phyloP scores from a whole-genome alignment of 208 protist species.

The Wallacemonas sp. region DNA sequence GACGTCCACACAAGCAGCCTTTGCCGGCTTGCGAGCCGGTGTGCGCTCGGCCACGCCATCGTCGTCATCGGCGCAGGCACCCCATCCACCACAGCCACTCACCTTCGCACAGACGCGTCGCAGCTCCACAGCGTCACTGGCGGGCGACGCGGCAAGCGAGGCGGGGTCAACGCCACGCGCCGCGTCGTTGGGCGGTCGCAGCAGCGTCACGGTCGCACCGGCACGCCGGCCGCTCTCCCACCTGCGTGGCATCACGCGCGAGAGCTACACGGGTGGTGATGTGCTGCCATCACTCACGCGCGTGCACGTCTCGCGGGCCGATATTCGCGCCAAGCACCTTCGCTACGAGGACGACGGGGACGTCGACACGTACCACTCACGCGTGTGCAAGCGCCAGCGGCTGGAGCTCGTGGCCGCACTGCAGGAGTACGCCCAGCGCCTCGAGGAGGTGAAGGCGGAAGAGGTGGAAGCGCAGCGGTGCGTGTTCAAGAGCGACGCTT shows the following conservation, averaged over 20 bases:
- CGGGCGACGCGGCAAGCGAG: no score
- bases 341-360: constrained; percentile 75
- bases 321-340: constrained; percentile 51
- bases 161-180: no score
- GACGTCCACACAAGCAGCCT: neutral
- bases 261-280: constrained; percentile 59
- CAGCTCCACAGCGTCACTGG: no score
- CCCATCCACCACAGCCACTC: neutral
- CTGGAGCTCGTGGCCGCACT: constrained; percentile 46
- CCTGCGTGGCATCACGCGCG: constrained; percentile 26
- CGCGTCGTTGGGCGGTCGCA: no score
- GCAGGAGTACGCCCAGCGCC: constrained; percentile 14
- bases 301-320: constrained; percentile 60
- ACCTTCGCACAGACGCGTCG: no score
- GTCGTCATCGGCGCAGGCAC: neutral
- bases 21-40: neutral
- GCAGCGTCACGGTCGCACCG: neutral
- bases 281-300: constrained; percentile 64
- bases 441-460: constrained; percentile 8
- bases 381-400: constrained; percentile 46
- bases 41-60: neutral
- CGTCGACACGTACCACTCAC: constrained; percentile 33
- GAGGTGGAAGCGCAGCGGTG: constrained; percentile 1
- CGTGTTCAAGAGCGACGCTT: no score
- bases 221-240: neutral